Base-by-base conservation (phyloP, 2,329 filamentous ascomycete genomes). In the Pseudogymnoascus sp. region DNA sequence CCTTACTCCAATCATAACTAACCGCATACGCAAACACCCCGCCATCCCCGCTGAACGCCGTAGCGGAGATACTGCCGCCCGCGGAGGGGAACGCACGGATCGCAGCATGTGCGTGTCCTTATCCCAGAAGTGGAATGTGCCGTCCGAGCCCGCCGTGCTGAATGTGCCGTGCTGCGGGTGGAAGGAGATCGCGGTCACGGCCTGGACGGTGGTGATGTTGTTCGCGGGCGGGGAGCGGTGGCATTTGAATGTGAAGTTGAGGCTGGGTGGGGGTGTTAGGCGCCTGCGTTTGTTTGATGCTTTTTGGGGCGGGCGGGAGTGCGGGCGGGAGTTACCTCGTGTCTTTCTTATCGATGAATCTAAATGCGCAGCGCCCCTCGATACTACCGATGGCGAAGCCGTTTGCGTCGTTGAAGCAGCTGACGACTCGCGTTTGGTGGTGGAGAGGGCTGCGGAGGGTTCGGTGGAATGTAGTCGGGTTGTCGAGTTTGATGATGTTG, bases 191-290 rank as follows among this genome's bases (percentile, higher is more conserved):
- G 92, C 89, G 78, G 99, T 99, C 72, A 99, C 92, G 1, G 92
- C 88, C 80, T 93, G 95, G 69, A 97, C 95, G 72, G 93, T 95
- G 70, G 90, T 91, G 67, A 88, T 93, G 76, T 97, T 80, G 76
- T 91, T 93, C 71, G 84, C 85, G 63, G 86, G 78, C 1, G 89
- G 85, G 4, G 86, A 84, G 70, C 95, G 92, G 76, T 99, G 95
- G 77, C 95, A 99, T 78, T 97, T 97, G 86, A 99, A 99, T 43
- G 91, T 96, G 81, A 99, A 99, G 80, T 99, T 97, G 72, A 88
- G 89, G 71, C 87, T 88, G 93, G 9, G 89, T 82, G 1, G 95
- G 95, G 78, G 60, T 35, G 62, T 66, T 59, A 65, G 65, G 63
- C 7, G 23, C 18, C 18, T 18, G 18, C 18, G 18, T 18, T 18